phyloP scores from a whole-genome alignment of 345 rosid species.

The Citrus inodora region DNA sequence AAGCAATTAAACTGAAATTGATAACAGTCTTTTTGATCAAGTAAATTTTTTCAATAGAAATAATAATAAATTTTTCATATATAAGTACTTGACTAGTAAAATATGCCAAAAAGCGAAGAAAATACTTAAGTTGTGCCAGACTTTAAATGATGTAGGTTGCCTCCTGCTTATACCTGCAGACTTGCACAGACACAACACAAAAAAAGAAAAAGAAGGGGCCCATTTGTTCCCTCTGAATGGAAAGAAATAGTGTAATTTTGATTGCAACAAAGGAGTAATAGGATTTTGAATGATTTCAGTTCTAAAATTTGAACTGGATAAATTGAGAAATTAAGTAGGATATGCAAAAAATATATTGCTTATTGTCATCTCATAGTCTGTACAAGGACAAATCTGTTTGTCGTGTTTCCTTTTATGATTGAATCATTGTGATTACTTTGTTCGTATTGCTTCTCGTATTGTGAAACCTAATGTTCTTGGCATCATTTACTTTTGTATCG shows the following conservation, averaged over 20 bases:
- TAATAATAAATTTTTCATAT: background rate
- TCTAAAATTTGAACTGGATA: background rate
- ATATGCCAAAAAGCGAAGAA: background rate
- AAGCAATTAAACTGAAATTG: background rate
- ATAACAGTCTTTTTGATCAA: background rate
- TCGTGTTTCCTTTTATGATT: background rate
- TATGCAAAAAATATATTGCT: background rate
- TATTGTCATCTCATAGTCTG: background rate
- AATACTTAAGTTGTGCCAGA: background rate
- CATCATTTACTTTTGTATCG: background rate
- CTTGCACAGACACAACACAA: too few relatives aligned
- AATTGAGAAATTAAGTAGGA: background rate
- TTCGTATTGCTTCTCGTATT: background rate
- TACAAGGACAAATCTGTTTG: background rate
- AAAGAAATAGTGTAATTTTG: background rate
- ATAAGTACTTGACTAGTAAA: background rate
- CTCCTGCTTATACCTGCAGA: background rate
- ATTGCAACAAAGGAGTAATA: background rate
- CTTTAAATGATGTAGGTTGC: background rate
- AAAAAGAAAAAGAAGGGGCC: background rate
- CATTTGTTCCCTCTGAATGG: background rate
- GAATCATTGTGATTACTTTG: background rate
- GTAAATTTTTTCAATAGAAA: background rate
- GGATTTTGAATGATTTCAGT: background rate
- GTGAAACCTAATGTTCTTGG: background rate